A percentile compares a stretch with the other conserved stretches of the same genome.
Conservation (phyloP, 192 early-diverging fungal species). For the Coemansia sp. region DNA sequence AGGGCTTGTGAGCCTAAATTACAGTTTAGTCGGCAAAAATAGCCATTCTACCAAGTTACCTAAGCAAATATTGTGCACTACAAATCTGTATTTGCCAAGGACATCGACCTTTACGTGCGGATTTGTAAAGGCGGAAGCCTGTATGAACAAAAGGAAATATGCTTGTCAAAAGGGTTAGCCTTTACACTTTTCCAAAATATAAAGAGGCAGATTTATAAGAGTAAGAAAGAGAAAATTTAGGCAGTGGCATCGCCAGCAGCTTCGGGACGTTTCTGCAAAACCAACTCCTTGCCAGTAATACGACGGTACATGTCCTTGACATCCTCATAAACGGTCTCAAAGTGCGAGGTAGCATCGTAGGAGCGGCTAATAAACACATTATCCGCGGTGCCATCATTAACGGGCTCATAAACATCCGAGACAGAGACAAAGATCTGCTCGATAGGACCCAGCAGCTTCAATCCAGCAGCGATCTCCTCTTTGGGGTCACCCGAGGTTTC, state of each 20-base stretch:
- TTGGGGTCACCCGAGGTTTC: slow-evolving; percentile 86
- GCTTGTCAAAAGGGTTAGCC: no score
- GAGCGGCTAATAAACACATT: slow-evolving; percentile 89
- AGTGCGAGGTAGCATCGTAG: slow-evolving; percentile 98
- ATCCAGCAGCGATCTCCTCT: slow-evolving; percentile 82
- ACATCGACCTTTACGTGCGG: no score
- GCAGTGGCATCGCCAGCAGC: slow-evolving; percentile 2
- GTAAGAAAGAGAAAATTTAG: slow-evolving; percentile 11
- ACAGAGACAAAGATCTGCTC: slow-evolving; percentile 88
- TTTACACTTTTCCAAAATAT: no score
- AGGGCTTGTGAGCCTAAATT: no score
- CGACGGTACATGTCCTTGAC: slow-evolving; percentile 91
- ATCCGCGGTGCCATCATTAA: slow-evolving; percentile 76
- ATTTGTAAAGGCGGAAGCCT: no score
- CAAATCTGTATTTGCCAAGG: no score
- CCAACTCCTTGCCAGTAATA: slow-evolving; percentile 70
- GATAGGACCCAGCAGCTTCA: slow-evolving; percentile 87
- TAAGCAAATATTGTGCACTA: no score
- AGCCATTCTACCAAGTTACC: no score
- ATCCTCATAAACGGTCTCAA: slow-evolving; percentile 97
- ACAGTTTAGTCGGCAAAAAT: no score
- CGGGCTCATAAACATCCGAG: slow-evolving; percentile 82
- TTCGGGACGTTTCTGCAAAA: slow-evolving; percentile 65
- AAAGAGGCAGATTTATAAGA: background rate
- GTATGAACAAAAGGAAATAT: no score